Base-by-base conservation (phyloP, 139 green algal species). In the Micractinium conductrix region DNA sequence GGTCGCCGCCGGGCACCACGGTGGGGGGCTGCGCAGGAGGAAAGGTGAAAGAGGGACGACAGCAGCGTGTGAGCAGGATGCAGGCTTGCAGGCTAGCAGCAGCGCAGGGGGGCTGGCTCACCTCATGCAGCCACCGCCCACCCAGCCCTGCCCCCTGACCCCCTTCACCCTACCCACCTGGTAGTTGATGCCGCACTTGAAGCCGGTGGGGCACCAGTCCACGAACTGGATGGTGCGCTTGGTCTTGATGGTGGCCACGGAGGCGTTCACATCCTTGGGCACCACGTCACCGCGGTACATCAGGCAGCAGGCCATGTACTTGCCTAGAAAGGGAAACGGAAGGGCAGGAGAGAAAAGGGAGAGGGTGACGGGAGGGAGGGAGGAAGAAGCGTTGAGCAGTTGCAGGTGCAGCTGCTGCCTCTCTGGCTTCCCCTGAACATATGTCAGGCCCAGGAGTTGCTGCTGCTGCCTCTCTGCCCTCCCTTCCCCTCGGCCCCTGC, bases 101-200 rank as follows among this genome's bases (percentile, higher is more conserved):
- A n/a, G n/a, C n/a, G n/a, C n/a, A n/a, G n/a, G n/a, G n/a, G n/a
- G n/a, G n/a, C n/a, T n/a, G n/a, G n/a, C n/a, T n/a, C n/a, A n/a
- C n/a, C n/a, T n/a, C n/a, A n/a, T n/a, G n/a, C n/a, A n/a, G n/a
- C n/a, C n/a, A n/a, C n/a, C n/a, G n/a, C n/a, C n/a, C n/a, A n/a
- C n/a, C n/a, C n/a, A n/a, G n/a, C n/a, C n/a, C n/a, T n/a, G n/a
- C n/a, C n/a, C n/a, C n/a, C n/a, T n/a, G n/a, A n/a, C n/a, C n/a
- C n/a, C n/a, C n/a, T n/a, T n/a, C n/a, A n/a, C n/a, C n/a, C n/a
- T n/a, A n/a, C n/a, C n/a, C n/a, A n/a, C n/a, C n/a, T 99, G 97
- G 96, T 98, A 99, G 96, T 99, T 99, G 94, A 99, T 99, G 88
- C 97, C 97, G 91, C 96, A 99, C 96, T 99, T 99, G 94, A 99